These are phyloP conservation scores for Syzygium grande DNA, from an alignment of 345 rosid species.

Conservation along the genomic window DNA sequence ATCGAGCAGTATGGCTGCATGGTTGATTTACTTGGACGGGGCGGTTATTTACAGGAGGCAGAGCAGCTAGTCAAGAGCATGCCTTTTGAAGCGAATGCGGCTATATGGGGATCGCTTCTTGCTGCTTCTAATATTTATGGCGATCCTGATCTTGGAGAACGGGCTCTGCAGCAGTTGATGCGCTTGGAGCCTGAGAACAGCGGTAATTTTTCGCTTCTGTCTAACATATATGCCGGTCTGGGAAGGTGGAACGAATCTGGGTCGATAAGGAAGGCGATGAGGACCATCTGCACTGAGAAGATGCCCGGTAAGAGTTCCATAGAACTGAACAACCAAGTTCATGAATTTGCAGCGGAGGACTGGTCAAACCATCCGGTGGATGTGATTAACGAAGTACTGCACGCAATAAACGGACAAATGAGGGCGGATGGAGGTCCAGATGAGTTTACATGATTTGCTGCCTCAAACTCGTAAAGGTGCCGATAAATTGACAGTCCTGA, in stretches of 20 bases:
- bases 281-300: slow-evolving; percentile 47
- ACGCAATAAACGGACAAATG: slow-evolving; percentile 25
- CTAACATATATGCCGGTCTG: slow-evolving; percentile 37
- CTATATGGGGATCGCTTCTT: slow-evolving; percentile 82
- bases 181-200: slow-evolving; percentile 66
- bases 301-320: slow-evolving; percentile 58
- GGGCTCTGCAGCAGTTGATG: slow-evolving; percentile 41
- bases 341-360: slow-evolving; percentile 48
- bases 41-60: slow-evolving; percentile 56
- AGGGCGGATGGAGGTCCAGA: slow-evolving; percentile 10
- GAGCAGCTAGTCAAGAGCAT: slow-evolving; percentile 27
- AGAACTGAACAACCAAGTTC: slow-evolving; percentile 37
- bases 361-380: slow-evolving; percentile 30
- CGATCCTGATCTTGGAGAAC: slow-evolving; percentile 47
- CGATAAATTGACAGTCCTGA: not conserved
- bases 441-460: slow-evolving; percentile 7
- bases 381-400: slow-evolving; percentile 25
- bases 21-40: slow-evolving; percentile 63
- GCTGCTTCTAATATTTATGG: slow-evolving; percentile 55
- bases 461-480: not conserved
- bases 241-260: slow-evolving; percentile 66
- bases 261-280: slow-evolving; percentile 53
- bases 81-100: slow-evolving; percentile 65
- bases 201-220: slow-evolving; percentile 67
- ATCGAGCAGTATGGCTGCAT: slow-evolving; percentile 76